Percentiles rank a stretch among this genome's conserved stretches.
These are phyloP conservation scores for Poa annua DNA, from an alignment of 176 grass and related monocot species.

Conservation along the genomic window DNA sequence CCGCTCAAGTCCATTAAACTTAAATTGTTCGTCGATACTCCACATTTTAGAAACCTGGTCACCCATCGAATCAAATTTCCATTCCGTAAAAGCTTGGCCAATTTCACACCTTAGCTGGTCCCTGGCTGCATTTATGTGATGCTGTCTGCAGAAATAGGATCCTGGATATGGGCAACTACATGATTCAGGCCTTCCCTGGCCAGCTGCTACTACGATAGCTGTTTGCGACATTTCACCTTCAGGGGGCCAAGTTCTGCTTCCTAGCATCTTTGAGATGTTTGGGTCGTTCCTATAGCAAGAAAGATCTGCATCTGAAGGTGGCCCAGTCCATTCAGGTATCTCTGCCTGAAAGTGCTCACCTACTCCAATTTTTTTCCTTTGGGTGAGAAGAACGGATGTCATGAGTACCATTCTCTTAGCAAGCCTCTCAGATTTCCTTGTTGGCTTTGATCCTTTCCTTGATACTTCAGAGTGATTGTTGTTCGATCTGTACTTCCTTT, in stretches of 20 bases:
- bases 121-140: conserved; percentile 65
- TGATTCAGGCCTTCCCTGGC: conserved; percentile 51
- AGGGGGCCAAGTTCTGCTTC: conserved; percentile 68
- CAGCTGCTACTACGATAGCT: conserved; percentile 34
- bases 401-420: conserved; percentile 67
- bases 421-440: conserved; percentile 90
- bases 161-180: conserved; percentile 67
- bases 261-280: conserved; percentile 68
- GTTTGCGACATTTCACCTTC: conserved; percentile 43
- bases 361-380: conserved; percentile 75
- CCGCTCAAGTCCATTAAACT: conserved; percentile 67
- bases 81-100: conserved; percentile 71
- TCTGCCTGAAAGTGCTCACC: conserved; percentile 85
- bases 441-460: conserved; percentile 57
- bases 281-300: conserved; percentile 58
- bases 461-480: conserved; percentile 37
- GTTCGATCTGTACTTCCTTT: conserved; percentile 58
- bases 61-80: conserved; percentile 81
- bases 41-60: conserved; percentile 70
- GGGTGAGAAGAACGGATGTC: conserved; percentile 60
- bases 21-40: conserved; percentile 56
- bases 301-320: conserved; percentile 51
- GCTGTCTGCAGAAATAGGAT: conserved; percentile 66
- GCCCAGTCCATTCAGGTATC: conserved; percentile 65
- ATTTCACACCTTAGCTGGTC: conserved; percentile 72